Evolutionary conservation across 345 rosid genomes (phyloP).

Genomic region (Euphorbia tirucalli): DNA sequence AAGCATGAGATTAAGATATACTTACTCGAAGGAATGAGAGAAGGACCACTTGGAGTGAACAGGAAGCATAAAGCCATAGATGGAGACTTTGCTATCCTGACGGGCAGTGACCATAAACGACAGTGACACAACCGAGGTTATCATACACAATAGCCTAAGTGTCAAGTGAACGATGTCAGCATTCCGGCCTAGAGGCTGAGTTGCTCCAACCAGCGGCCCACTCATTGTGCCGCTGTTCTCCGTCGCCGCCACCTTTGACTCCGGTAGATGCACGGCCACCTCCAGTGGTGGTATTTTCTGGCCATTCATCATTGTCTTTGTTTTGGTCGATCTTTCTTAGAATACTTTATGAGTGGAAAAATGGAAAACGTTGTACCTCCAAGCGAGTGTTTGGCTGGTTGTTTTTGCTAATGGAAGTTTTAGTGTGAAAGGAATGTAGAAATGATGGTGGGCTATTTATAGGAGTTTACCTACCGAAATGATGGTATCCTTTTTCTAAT

Average conservation of each 20-base stretch:
- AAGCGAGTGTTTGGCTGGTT: neutral
- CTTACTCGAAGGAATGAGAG: conserved; percentile 77
- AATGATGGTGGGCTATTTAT: too few species aligned
- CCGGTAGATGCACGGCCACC: conserved; percentile 30
- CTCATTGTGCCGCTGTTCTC: conserved; percentile 18
- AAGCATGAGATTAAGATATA: neutral
- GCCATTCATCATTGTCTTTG: conserved; percentile 23
- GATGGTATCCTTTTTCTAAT: too few species aligned
- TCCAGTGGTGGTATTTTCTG: conserved; percentile 27
- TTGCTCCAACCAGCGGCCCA: conserved; percentile 4
- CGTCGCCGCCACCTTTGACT: conserved; percentile 23
- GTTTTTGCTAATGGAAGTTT: neutral
- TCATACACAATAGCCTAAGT: conserved; percentile 54
- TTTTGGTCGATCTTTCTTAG: neutral
- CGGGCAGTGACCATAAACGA: conserved; percentile 68
- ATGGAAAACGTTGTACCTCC: neutral
- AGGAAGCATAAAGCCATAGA: conserved; percentile 65
- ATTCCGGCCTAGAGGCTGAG: conserved; percentile 27
- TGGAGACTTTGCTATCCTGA: conserved; percentile 48
- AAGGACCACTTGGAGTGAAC: conserved; percentile 71
- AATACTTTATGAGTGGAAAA: too few species aligned
- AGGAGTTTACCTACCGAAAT: too few species aligned
- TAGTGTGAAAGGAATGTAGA: too few species aligned
- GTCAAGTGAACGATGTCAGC: conserved; percentile 39
- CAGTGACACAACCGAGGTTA: conserved; percentile 45